Evolutionary conservation across 495 filamentous ascomycete species (phyloP), one percentile per base, ranked within the genome.

Genomic region (Cenococcum geophilum): DNA sequence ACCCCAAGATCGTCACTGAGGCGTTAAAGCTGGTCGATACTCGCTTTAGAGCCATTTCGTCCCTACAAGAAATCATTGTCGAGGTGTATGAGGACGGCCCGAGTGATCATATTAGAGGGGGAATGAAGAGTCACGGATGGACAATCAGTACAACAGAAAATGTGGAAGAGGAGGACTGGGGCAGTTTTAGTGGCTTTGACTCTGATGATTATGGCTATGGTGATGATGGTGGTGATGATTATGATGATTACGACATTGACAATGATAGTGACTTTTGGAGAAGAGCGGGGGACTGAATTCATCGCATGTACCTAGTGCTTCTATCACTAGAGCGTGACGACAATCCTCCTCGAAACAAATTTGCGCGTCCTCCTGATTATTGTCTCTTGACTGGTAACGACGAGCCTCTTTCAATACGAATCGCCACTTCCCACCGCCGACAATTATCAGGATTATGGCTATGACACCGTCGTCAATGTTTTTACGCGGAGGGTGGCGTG

Each of bases 401-500:
- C 34, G 35, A 22, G 34, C 53, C 1, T 56, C 55, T 58, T 58
- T 58, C 36, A 47, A 18, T 34, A n/a, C n/a, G n/a, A n/a, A n/a
- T n/a, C n/a, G n/a, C n/a, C n/a, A n/a, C n/a, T n/a, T n/a, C n/a
- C n/a, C n/a, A n/a, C n/a, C n/a, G n/a, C n/a, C n/a, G n/a, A n/a
- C n/a, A n/a, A n/a, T n/a, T n/a, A n/a, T n/a, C n/a, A n/a, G n/a
- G n/a, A n/a, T n/a, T n/a, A n/a, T n/a, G n/a, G n/a, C n/a, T n/a
- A n/a, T n/a, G n/a, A n/a, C n/a, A n/a, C n/a, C n/a, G n/a, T n/a
- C n/a, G n/a, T n/a, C n/a, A n/a, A n/a, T n/a, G n/a, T 25, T 58
- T 55, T 32, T 54, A 60, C 37, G 58, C 53, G 47, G 58, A 60
- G 22, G 58, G 58, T 34, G 49, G 58, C 37, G 58, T 60, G 48